A percentile compares a stretch with the other conserved stretches of the same genome.
phyloP scores from a whole-genome alignment of 225 moss, liverwort and hornwort species.

The Rhytidiadelphus loreus region DNA sequence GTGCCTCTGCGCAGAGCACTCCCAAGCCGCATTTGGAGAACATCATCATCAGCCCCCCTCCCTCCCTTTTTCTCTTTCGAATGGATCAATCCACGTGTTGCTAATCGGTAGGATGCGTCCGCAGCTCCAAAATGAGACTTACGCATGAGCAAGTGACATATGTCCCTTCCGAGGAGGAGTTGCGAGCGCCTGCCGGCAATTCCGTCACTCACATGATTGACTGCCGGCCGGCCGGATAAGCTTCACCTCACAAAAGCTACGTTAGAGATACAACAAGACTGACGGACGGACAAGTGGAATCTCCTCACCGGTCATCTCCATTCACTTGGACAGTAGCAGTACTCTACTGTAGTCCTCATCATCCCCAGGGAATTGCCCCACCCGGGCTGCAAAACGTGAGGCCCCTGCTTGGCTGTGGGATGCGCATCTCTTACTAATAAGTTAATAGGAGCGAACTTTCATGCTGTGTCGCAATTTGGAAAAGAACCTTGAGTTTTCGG shows the following conservation, averaged over 20 bases:
- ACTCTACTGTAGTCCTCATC: background rate
- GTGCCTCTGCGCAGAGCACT: background rate
- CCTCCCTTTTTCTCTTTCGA: background rate
- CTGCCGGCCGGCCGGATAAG: background rate
- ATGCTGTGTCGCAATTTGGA: background rate
- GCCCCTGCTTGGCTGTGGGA: too few relatives aligned
- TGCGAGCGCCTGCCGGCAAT: background rate
- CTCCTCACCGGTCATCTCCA: too few relatives aligned
- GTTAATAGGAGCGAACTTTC: background rate
- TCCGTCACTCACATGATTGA: background rate
- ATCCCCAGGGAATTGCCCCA: too few relatives aligned
- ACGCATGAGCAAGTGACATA: background rate
- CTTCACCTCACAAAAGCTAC: too few relatives aligned
- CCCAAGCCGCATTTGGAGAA: background rate
- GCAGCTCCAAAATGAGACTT: background rate
- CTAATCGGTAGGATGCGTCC: background rate
- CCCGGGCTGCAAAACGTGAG: background rate
- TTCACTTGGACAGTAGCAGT: background rate
- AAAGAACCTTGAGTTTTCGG: background rate
- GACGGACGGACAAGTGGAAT: background rate
- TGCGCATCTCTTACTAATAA: too few relatives aligned
- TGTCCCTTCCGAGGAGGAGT: background rate
- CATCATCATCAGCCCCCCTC: background rate
- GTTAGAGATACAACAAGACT: rapidly evolving
- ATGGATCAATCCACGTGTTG: background rate